phyloP scores from a whole-genome alignment of 495 filamentous ascomycete species.

The Xylaria intraflava region DNA sequence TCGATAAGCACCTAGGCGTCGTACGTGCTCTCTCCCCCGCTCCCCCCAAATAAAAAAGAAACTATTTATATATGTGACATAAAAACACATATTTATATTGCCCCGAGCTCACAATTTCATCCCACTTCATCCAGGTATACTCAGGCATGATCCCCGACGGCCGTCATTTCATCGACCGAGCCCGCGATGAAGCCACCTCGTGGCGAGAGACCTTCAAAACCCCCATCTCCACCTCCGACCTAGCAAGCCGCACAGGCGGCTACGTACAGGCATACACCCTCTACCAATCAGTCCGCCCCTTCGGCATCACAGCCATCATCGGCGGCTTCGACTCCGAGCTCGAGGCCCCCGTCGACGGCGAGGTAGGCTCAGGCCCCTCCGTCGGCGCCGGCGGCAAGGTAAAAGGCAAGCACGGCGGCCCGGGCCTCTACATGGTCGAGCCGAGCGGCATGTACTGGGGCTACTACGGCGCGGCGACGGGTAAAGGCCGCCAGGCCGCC shows the following conservation, averaged over 20 bases:
- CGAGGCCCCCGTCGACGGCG: constrained; percentile 73
- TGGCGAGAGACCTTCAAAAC: constrained; percentile 89
- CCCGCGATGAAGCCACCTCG: constrained; percentile 81
- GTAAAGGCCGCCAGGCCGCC: constrained; percentile 90
- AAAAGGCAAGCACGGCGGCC: constrained; percentile 71
- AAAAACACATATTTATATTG: not conserved
- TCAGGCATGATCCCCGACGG: constrained; percentile 92
- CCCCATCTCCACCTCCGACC: constrained; percentile 77
- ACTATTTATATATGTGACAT: not conserved
- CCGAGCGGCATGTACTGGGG: constrained; percentile 96
- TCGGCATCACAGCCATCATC: constrained; percentile 91
- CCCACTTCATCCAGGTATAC: constrained; percentile 56
- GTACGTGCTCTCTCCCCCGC: constrained; percentile 49
- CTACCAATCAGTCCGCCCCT: constrained; percentile 91
- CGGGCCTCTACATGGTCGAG: constrained; percentile 96
- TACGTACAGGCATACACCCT: constrained; percentile 97
- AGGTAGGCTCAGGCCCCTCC: constrained; percentile 73
- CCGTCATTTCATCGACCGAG: constrained; percentile 88
- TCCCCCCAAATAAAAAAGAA: not conserved
- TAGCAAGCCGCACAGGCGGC: constrained; percentile 84
- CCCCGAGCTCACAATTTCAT: not conserved
- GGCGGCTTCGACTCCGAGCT: constrained; percentile 86
- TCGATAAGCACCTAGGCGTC: constrained; percentile 89
- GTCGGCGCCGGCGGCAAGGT: constrained; percentile 76
- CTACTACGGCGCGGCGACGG: constrained; percentile 95